A percentile compares a stretch with the other conserved stretches of the same genome.
Conservation (phyloP, 306 rosid genomes). For the Macrotyloma uniflorum region DNA sequence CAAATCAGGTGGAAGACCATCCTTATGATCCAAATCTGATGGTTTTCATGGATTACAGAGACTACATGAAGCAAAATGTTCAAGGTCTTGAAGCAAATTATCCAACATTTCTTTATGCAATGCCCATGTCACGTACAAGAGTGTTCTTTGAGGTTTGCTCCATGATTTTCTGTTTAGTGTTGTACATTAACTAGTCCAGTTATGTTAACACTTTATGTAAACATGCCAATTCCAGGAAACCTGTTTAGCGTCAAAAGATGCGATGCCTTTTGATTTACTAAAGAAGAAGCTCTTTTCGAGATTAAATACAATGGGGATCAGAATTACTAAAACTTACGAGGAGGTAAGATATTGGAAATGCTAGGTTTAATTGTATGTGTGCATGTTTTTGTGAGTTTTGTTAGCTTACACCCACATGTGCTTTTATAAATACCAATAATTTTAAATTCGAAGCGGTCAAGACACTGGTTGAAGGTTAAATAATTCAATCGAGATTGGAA, state of each 20-base stretch:
- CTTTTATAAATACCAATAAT: no score
- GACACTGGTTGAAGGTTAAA: no score
- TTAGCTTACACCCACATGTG: no score
- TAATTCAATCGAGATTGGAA: no score
- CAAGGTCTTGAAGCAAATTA: slow-evolving; percentile 66
- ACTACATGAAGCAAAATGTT: slow-evolving; percentile 64
- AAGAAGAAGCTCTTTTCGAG: slow-evolving; percentile 88
- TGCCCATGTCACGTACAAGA: slow-evolving; percentile 92
- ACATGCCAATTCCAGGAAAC: slow-evolving; percentile 74
- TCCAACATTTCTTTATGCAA: slow-evolving; percentile 94
- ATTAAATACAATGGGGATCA: slow-evolving; percentile 87
- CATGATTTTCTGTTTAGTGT: slow-evolving; percentile 21
- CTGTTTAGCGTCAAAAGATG: slow-evolving; percentile 93
- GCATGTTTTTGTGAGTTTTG: no score
- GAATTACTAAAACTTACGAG: slow-evolving; percentile 70
- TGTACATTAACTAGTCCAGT: slow-evolving; percentile 25
- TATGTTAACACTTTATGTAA: slow-evolving; percentile 20
- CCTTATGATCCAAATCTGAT: slow-evolving; percentile 93
- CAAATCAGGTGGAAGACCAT: slow-evolving; percentile 83
- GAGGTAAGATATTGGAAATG: slow-evolving; percentile 62
- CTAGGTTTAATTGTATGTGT: slow-evolving; percentile 10
- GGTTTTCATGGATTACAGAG: slow-evolving; percentile 99
- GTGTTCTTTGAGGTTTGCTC: slow-evolving; percentile 91
- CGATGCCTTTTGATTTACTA: slow-evolving; percentile 92
- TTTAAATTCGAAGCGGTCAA: no score